Conservation (phyloP, 805 yeast genomes). For the Ogataea polymorpha region DNA sequence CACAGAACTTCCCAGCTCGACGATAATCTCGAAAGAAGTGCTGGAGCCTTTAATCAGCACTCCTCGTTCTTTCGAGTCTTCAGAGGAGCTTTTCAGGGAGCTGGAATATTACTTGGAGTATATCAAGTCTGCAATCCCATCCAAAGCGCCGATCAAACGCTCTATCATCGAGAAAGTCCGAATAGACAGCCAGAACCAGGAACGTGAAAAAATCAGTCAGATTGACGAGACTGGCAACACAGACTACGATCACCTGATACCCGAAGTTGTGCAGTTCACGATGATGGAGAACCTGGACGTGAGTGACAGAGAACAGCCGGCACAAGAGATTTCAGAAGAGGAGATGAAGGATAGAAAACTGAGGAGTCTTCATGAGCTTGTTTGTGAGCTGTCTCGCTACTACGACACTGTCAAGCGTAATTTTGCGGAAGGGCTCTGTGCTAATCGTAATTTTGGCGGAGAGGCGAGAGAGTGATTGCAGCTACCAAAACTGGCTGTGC, state of each 20-base stretch:
- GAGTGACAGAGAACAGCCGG: slow-evolving; percentile 13
- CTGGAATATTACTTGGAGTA: slow-evolving; percentile 10
- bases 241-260: slow-evolving; percentile 12
- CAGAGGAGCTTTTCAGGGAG: slow-evolving; percentile 15
- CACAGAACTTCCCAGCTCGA: slow-evolving; percentile 8
- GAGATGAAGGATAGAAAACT: slow-evolving; percentile 9
- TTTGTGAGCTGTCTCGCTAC: slow-evolving; percentile 8
- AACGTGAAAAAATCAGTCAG: no score
- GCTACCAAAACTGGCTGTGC: slow-evolving; percentile 8
- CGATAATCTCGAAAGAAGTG: slow-evolving; percentile 11
- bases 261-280: slow-evolving; percentile 26
- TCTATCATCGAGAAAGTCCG: slow-evolving; percentile 22
- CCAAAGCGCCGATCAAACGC: slow-evolving; percentile 4
- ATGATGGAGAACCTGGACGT: slow-evolving; percentile 27
- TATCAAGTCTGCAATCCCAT: slow-evolving; percentile 19
- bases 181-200: slow-evolving; percentile 18
- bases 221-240: background rate
- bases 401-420: slow-evolving; percentile 7
- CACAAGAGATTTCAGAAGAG: background rate
- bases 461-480: background rate
- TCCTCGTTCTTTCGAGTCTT: slow-evolving; percentile 12
- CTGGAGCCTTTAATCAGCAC: slow-evolving; percentile 12
- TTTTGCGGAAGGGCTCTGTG: background rate
- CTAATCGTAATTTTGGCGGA: background rate
- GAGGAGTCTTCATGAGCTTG: slow-evolving; percentile 4